A percentile compares a stretch with the other conserved stretches of the same genome.
phyloP scores from a whole-genome alignment of 495 filamentous ascomycete species.

The Podospora bellae-mahoneyi region DNA sequence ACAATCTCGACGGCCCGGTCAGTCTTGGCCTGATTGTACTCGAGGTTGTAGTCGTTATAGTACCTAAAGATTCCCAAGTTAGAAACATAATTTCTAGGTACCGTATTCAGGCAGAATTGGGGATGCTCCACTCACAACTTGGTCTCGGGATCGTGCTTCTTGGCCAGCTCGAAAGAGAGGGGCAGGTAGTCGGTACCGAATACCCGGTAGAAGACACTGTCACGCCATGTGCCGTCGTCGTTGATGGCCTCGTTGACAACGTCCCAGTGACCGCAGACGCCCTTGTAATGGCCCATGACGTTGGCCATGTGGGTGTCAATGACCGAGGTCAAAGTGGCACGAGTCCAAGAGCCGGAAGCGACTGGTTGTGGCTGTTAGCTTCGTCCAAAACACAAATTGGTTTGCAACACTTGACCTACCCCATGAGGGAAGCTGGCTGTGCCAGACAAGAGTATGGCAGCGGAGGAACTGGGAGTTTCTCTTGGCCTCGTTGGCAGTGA shows the following conservation, averaged over 20 bases:
- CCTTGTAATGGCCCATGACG: conserved; percentile 54
- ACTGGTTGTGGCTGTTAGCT: conserved; percentile 18
- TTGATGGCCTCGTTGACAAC: conserved; percentile 55
- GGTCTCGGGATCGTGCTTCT: conserved; percentile 32
- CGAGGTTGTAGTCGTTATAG: conserved; percentile 70
- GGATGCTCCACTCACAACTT: conserved; percentile 24
- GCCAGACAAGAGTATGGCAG: conserved; percentile 62
- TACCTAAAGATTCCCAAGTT: conserved; percentile 33
- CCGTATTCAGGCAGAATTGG: background rate
- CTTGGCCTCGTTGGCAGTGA: conserved; percentile 48
- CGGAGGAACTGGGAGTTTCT: conserved; percentile 53
- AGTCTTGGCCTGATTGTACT: conserved; percentile 52
- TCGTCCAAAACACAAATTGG: background rate
- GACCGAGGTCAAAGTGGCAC: conserved; percentile 45
- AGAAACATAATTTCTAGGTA: background rate
- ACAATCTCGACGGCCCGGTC: conserved; percentile 46
- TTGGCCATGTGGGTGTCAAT: conserved; percentile 49
- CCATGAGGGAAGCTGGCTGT: conserved; percentile 59
- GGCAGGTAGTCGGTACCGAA: conserved; percentile 49
- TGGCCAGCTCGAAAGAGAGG: conserved; percentile 47
- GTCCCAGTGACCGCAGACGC: conserved; percentile 49
- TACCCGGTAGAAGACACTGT: conserved; percentile 38
- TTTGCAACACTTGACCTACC: conserved; percentile 34
- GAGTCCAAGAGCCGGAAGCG: conserved; percentile 50
- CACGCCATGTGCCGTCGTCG: conserved; percentile 42